These are phyloP conservation scores for Fraxinus platypoda DNA, from an alignment of 305 asterid genomes.

Conservation along the genomic window DNA sequence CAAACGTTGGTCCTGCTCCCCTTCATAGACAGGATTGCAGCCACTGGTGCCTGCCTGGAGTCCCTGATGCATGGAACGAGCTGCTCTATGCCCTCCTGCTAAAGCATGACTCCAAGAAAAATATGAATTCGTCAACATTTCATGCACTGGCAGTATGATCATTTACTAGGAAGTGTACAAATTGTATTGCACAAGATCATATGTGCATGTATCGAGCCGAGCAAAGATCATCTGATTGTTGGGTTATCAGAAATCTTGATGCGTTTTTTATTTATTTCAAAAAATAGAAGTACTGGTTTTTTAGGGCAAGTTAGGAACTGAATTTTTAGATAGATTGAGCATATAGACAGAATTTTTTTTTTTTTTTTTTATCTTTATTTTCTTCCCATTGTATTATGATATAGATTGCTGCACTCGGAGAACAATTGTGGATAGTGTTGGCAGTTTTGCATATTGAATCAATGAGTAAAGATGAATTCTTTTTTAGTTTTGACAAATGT, in stretches of 20 bases:
- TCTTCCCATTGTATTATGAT: background rate
- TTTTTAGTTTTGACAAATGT: too few species aligned
- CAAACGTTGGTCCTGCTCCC: slow-evolving; percentile 50
- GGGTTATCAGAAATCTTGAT: slow-evolving; percentile 21
- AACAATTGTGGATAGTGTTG: slow-evolving; percentile 15
- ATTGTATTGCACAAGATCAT: slow-evolving; percentile 8
- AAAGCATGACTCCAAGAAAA: slow-evolving; percentile 37
- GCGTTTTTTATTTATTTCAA: background rate
- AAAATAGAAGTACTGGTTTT: background rate
- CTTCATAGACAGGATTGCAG: slow-evolving; percentile 86
- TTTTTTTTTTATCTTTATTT: background rate
- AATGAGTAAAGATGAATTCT: slow-evolving; percentile 4
- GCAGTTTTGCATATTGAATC: slow-evolving; percentile 5
- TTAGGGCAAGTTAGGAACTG: background rate
- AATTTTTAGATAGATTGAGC: slow-evolving; percentile 2
- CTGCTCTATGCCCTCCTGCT: slow-evolving; percentile 65
- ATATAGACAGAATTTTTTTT: background rate
- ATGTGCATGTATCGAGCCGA: slow-evolving; percentile 10
- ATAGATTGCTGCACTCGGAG: background rate
- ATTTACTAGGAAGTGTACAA: slow-evolving; percentile 19
- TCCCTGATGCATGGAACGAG: slow-evolving; percentile 95
- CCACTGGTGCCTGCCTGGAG: slow-evolving; percentile 97
- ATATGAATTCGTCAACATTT: slow-evolving; percentile 29
- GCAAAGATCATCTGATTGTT: slow-evolving; percentile 18
- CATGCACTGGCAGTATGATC: slow-evolving; percentile 36